These are phyloP conservation scores for Alectoria sarmentosa DNA, from an alignment of 495 filamentous ascomycete genomes.

Conservation along the genomic window DNA sequence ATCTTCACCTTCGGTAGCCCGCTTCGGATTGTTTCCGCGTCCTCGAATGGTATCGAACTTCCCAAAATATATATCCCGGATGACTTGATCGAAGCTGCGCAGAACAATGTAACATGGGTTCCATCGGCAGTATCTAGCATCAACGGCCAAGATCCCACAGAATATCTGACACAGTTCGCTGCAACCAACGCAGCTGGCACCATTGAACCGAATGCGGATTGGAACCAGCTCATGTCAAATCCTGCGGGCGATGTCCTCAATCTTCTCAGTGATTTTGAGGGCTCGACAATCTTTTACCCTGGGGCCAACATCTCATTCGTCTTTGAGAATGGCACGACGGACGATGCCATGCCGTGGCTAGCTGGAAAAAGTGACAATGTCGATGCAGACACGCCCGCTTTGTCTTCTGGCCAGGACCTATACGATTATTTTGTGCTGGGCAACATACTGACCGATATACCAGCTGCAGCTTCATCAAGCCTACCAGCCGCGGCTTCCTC, in stretches of 20 bases:
- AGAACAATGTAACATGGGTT: conserved; percentile 18
- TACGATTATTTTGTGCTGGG: conserved; percentile 46
- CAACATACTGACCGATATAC: conserved; percentile 2
- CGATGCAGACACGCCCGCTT: conserved; percentile 32
- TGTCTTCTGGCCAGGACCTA: conserved; percentile 44
- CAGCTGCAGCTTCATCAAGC: conserved; percentile 16
- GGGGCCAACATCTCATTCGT: conserved; percentile 38
- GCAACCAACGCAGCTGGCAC: conserved; percentile 34
- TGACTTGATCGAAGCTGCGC: conserved; percentile 19
- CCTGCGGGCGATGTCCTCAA: conserved; percentile 39
- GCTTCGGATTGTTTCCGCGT: conserved; percentile 40
- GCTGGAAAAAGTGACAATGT: conserved; percentile 32
- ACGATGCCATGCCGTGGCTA: conserved; percentile 29
- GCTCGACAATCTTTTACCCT: conserved; percentile 41
- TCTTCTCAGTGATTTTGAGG: conserved; percentile 31
- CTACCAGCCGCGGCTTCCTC: conserved; percentile 5
- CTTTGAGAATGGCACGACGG: conserved; percentile 35
- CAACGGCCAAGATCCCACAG: conserved; percentile 36
- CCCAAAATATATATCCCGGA: conserved; percentile 37
- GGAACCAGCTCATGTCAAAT: conserved; percentile 43
- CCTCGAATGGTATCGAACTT: conserved; percentile 40
- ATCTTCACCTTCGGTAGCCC: conserved; percentile 42
- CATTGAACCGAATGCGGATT: conserved; percentile 44
- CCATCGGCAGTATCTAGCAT: conserved; percentile 41
- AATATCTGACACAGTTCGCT: conserved; percentile 39